phyloP scores from a whole-genome alignment of 169 alveolate genomes.

The Cryptosporidium meleagridis region DNA sequence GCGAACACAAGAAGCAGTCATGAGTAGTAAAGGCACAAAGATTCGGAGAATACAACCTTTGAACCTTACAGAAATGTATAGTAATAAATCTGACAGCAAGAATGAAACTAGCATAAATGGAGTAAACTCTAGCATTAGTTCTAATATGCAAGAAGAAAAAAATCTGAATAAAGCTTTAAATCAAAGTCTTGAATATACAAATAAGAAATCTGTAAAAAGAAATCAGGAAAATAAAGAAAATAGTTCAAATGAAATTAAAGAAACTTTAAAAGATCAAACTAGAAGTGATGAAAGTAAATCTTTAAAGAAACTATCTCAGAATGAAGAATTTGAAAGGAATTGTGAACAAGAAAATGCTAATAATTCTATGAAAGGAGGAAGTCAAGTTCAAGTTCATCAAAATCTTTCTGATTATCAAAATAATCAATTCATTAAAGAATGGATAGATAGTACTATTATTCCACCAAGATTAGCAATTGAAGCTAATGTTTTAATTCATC shows the following conservation, averaged over 20 bases:
- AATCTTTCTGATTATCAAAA: neutral
- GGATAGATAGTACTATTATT: neutral
- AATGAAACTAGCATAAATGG: neutral
- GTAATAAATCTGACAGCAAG: neutral
- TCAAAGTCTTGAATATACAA: neutral
- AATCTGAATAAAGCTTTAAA: neutral
- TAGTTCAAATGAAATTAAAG: neutral
- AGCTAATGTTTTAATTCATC: slow-evolving; percentile 1
- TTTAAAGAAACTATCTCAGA: neutral
- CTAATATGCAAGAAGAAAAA: neutral
- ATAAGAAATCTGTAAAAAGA: neutral
- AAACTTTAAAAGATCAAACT: neutral
- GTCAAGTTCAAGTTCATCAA: neutral
- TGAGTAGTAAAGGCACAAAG: slow-evolving; percentile 52
- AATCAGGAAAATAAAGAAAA: neutral
- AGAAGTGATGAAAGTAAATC: neutral
- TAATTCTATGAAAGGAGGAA: neutral
- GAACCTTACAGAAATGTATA: slow-evolving; percentile 28
- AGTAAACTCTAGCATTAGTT: neutral
- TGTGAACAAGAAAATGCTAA: neutral
- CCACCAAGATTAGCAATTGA: slow-evolving; percentile 54
- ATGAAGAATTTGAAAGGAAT: neutral
- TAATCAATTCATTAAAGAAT: neutral
- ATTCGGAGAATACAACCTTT: slow-evolving; percentile 62
- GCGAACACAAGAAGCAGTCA: slow-evolving; percentile 40